Conservation (phyloP, 2,329 filamentous ascomycete species). For the Pseudogymnoascus sp. region DNA sequence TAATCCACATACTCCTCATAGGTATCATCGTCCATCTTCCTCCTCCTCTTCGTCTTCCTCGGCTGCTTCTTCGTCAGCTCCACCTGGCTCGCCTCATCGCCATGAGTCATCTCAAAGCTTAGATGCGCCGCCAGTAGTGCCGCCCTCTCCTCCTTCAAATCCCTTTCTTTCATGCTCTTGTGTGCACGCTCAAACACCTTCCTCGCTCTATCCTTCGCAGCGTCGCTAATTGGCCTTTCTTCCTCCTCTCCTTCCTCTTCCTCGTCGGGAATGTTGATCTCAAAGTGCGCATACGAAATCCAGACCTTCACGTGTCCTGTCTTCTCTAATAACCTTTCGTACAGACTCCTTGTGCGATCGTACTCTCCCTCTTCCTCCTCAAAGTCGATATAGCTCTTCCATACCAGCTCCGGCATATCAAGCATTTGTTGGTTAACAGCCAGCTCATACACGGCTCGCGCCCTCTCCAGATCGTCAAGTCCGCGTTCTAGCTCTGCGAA, state of each 20-base stretch:
- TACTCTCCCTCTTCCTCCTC: constrained; percentile 94
- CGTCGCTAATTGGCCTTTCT: constrained; percentile 63
- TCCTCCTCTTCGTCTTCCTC: constrained; percentile 80
- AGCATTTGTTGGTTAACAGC: constrained; percentile 73
- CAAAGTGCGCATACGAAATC: constrained; percentile 98
- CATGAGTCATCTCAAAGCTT: constrained; percentile 82
- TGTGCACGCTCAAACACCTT: constrained; percentile 79
- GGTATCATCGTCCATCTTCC: constrained; percentile 82
- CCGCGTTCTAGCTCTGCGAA: constrained; percentile 90
- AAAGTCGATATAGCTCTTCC: constrained; percentile 98
- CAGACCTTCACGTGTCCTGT: constrained; percentile 99
- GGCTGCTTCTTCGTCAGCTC: constrained; percentile 92
- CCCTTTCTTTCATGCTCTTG: constrained; percentile 77
- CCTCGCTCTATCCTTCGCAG: constrained; percentile 74
- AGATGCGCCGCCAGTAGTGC: constrained; percentile 87
- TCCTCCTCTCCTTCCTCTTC: constrained; percentile 46
- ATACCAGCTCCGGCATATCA: constrained; percentile 95
- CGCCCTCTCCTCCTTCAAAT: constrained; percentile 89
- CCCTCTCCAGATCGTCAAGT: constrained; percentile 80
- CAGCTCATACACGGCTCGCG: constrained; percentile 85
- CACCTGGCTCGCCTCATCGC: constrained; percentile 63
- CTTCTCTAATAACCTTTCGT: constrained; percentile 85
- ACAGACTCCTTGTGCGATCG: constrained; percentile 69
- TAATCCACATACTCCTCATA: constrained; percentile 98
- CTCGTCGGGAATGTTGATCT: constrained; percentile 82